These are phyloP conservation scores for Vitellaria paradoxa DNA, from an alignment of 179 eudicot species.

Conservation along the genomic window DNA sequence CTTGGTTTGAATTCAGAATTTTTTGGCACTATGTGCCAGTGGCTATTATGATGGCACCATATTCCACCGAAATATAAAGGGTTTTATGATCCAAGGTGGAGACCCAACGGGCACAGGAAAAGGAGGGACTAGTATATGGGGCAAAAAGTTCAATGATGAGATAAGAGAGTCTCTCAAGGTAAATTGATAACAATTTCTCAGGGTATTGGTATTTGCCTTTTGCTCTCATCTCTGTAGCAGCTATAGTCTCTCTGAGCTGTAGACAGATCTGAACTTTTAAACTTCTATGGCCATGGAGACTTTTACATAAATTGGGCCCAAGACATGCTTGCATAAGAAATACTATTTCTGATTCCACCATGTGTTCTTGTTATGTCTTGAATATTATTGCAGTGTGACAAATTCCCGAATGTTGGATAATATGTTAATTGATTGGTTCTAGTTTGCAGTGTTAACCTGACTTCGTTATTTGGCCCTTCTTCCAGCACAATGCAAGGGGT, in stretches of 20 bases:
- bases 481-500: slow-evolving; percentile 96
- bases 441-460: neutral
- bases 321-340: neutral
- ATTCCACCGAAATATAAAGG: slow-evolving; percentile 96
- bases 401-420: too few species aligned
- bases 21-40: slow-evolving; percentile 90
- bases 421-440: neutral
- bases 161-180: slow-evolving; percentile 97
- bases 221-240: neutral
- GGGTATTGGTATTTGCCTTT: neutral
- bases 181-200: slow-evolving; percentile 12
- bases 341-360: neutral
- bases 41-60: slow-evolving; percentile 94
- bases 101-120: slow-evolving; percentile 97
- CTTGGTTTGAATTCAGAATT: slow-evolving; percentile 56
- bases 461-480: slow-evolving; percentile 12
- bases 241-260: neutral
- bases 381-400: neutral
- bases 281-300: too few species aligned
- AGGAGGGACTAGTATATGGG: slow-evolving; percentile 99
- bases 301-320: neutral
- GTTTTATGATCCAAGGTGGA: slow-evolving; percentile 99
- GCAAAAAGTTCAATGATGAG: slow-evolving; percentile 92
- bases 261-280: neutral
- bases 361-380: neutral